These are phyloP conservation scores for Fraxinus ornus DNA, from an alignment of 305 asterid species.

Conservation along the genomic window DNA sequence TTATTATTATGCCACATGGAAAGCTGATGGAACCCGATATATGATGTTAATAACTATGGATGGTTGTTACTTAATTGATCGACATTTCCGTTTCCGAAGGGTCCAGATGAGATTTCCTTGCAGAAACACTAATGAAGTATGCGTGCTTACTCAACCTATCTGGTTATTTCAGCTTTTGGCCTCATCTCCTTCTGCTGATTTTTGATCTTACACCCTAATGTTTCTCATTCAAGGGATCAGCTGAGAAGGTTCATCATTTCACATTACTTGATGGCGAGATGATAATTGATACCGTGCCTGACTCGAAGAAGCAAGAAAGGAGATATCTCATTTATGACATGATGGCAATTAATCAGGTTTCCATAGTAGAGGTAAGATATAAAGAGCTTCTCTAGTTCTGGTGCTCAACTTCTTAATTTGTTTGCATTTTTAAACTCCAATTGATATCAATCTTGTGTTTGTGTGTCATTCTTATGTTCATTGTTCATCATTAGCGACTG, in stretches of 20 bases:
- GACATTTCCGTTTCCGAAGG: slow-evolving; percentile 87
- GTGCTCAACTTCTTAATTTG: background rate
- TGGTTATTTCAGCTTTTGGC: slow-evolving; percentile 22
- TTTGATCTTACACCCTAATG: slow-evolving; percentile 1
- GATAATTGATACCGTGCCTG: slow-evolving; percentile 87
- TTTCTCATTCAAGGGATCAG: slow-evolving; percentile 51
- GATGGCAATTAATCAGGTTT: slow-evolving; percentile 79
- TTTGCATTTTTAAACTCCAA: background rate
- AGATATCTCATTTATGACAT: slow-evolving; percentile 95
- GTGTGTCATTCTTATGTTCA: background rate
- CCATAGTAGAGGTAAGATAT: slow-evolving; percentile 74
- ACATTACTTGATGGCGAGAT: slow-evolving; percentile 98
- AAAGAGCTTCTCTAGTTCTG: slow-evolving; percentile 7
- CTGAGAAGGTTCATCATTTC: slow-evolving; percentile 76
- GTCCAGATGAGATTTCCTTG: slow-evolving; percentile 97
- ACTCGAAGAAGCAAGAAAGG: slow-evolving; percentile 76
- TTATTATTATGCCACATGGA: slow-evolving; percentile 98
- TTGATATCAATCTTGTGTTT: background rate
- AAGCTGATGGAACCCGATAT: slow-evolving; percentile 98
- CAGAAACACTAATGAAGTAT: slow-evolving; percentile 69
- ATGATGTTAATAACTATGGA: slow-evolving; percentile 97
- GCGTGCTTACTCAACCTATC: slow-evolving; percentile 23
- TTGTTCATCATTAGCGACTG: background rate
- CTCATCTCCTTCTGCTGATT: slow-evolving; percentile 8
- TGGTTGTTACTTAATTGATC: slow-evolving; percentile 91